These are phyloP conservation scores for Cutaneotrichosporon daszewskae DNA, from an alignment of 1,284 basidiomycete species.

Conservation along the genomic window DNA sequence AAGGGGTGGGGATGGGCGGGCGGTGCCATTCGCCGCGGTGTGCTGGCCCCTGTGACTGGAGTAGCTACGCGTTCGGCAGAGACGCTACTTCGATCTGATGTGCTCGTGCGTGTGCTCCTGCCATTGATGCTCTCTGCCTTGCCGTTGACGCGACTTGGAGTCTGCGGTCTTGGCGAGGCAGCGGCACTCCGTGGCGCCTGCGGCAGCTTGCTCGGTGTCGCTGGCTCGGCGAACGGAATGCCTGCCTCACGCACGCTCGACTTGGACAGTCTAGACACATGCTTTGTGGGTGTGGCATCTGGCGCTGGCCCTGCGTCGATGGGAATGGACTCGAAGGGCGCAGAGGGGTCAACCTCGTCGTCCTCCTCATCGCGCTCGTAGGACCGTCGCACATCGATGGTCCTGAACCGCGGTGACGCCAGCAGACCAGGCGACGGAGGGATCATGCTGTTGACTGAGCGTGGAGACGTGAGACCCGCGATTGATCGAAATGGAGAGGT, in stretches of 20 bases:
- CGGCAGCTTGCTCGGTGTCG: not conserved
- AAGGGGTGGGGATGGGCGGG: constrained; percentile 43
- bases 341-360: constrained; percentile 16
- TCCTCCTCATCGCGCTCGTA: constrained; percentile 3
- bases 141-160: not conserved
- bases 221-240: not conserved
- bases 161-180: too few relatives aligned
- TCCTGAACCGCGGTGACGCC: constrained; percentile 3
- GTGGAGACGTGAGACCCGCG: not conserved
- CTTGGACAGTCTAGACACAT: too few relatives aligned
- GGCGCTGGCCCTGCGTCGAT: constrained; percentile 12
- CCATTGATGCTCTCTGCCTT: not conserved
- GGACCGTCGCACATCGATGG: constrained; percentile 3
- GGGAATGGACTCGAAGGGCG: constrained; percentile 38
- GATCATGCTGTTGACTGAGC: too few relatives aligned
- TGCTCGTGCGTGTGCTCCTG: constrained; percentile 2
- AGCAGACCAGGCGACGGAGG: constrained; percentile 1
- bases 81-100: too few relatives aligned
- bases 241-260: not conserved
- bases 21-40: constrained; percentile 31
- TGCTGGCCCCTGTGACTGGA: not conserved
- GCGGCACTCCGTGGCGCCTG: too few relatives aligned
- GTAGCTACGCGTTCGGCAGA: not conserved
- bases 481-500: not conserved
- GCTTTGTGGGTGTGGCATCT: not conserved